Evolutionary conservation across 2,329 filamentous ascomycete species (phyloP).

Genomic region (Xylariaceae sp.): DNA sequence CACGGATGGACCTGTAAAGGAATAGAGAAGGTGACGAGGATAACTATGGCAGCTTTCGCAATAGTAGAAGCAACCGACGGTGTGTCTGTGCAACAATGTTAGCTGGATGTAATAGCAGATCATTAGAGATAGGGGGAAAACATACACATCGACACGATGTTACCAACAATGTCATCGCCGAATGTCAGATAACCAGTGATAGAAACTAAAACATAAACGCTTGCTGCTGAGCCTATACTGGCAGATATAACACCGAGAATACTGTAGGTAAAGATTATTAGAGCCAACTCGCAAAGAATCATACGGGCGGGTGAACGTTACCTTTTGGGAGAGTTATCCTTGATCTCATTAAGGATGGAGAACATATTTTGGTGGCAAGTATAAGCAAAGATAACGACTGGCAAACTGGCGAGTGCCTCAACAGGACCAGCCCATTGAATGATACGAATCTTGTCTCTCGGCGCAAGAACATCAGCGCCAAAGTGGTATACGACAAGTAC

Average conservation of each 20-base stretch:
- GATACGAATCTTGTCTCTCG: slow-evolving; percentile 68
- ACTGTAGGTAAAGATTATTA: slow-evolving; percentile 41
- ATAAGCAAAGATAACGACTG: slow-evolving; percentile 97
- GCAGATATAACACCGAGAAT: slow-evolving; percentile 73
- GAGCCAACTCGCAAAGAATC: neutral
- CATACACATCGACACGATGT: slow-evolving; percentile 90
- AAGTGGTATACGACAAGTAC: slow-evolving; percentile 93
- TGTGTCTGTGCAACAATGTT: slow-evolving; percentile 43
- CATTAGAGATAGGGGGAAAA: slow-evolving; percentile 16
- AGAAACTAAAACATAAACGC: slow-evolving; percentile 83
- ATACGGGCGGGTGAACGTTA: slow-evolving; percentile 18
- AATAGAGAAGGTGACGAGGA: slow-evolving; percentile 94
- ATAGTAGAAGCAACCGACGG: slow-evolving; percentile 81
- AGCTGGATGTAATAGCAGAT: neutral
- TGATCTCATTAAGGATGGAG: slow-evolving; percentile 92
- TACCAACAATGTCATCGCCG: slow-evolving; percentile 80
- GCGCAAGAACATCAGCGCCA: slow-evolving; percentile 67
- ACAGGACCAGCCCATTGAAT: slow-evolving; percentile 76
- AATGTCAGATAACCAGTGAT: slow-evolving; percentile 96
- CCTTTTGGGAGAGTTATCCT: slow-evolving; percentile 67
- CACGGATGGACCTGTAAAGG: slow-evolving; percentile 95
- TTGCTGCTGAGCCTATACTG: slow-evolving; percentile 84
- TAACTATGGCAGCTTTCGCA: slow-evolving; percentile 88
- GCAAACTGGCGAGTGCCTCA: slow-evolving; percentile 75
- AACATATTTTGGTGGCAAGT: slow-evolving; percentile 99